Evolutionary conservation across 1,139 yeast species (phyloP).

Genomic region (Scheffersomyces illinoinensis): DNA sequence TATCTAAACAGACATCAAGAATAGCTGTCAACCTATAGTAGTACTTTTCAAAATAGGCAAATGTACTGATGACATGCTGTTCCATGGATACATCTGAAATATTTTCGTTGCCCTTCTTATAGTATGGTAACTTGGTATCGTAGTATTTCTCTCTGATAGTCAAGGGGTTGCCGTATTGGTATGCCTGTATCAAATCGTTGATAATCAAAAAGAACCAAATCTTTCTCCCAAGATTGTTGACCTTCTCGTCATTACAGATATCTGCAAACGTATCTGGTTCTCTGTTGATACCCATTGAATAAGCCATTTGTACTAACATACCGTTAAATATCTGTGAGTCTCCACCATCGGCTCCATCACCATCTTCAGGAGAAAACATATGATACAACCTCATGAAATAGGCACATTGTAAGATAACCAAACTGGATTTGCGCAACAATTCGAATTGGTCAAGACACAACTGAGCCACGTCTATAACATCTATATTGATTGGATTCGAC

Average conservation of each 20-base stretch:
- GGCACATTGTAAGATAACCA: constrained; percentile 52
- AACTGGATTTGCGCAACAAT: constrained; percentile 45
- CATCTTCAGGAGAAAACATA: constrained; percentile 51
- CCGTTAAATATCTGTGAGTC: constrained; percentile 43
- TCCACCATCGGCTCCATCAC: constrained; percentile 48
- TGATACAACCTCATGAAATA: constrained; percentile 39
- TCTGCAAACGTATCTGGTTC: constrained; percentile 36
- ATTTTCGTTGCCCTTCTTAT: constrained; percentile 26
- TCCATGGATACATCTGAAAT: constrained; percentile 30
- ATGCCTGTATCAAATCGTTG: constrained; percentile 38
- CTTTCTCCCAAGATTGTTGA: constrained; percentile 35
- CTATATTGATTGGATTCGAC: constrained; percentile 48
- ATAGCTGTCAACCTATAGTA: constrained; percentile 21
- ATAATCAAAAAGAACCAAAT: constrained; percentile 32
- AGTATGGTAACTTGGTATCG: constrained; percentile 30
- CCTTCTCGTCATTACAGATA: constrained; percentile 19
- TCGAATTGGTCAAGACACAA: constrained; percentile 55
- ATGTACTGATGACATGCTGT: constrained; percentile 22
- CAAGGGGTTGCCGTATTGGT: constrained; percentile 42
- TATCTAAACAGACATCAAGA: constrained; percentile 24
- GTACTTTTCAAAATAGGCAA: constrained; percentile 25
- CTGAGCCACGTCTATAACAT: constrained; percentile 49
- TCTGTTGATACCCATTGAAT: constrained; percentile 47
- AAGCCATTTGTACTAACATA: constrained; percentile 42
- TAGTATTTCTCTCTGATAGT: constrained; percentile 26